Percentiles rank a stretch among this genome's conserved stretches.
phyloP scores from a whole-genome alignment of 768 basidiomycete genomes.

The Boletus bicolor region DNA sequence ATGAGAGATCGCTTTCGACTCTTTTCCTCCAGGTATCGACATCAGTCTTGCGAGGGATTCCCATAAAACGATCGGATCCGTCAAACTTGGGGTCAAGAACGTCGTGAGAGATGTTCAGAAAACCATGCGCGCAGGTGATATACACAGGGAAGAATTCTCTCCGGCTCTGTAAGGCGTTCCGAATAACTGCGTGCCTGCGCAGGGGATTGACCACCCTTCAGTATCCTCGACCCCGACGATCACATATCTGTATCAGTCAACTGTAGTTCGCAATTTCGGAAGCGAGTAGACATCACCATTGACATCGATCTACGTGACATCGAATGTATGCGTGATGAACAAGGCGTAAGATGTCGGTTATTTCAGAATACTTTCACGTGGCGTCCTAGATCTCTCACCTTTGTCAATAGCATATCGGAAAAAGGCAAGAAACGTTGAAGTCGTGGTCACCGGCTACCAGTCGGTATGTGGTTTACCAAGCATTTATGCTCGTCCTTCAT shows the following conservation, averaged over 20 bases:
- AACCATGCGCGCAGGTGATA: neutral
- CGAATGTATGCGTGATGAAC: neutral
- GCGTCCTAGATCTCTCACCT: neutral
- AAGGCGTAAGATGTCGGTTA: conserved; percentile 5
- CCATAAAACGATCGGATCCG: conserved; percentile 1
- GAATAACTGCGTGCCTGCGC: neutral
- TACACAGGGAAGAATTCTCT: neutral
- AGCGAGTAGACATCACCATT: neutral
- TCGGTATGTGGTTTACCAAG: neutral
- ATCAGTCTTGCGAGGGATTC: conserved; percentile 8
- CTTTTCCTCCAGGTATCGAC: neutral
- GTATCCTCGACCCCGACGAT: conserved; percentile 1
- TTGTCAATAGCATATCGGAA: conserved; percentile 8
- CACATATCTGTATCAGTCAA: neutral
- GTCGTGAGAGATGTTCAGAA: neutral
- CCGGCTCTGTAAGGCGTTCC: conserved; percentile 6
- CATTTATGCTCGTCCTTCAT: neutral
- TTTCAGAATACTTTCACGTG: neutral
- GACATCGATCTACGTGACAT: conserved; percentile 3
- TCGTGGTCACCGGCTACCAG: conserved; percentile 2
- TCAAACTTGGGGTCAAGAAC: neutral
- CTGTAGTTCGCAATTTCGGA: neutral
- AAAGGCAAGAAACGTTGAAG: conserved; percentile 5
- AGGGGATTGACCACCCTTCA: neutral
- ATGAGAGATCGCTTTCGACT: neutral